A percentile compares a stretch with the other conserved stretches of the same genome.
Evolutionary conservation across 2,329 filamentous ascomycete genomes (phyloP).

Genomic region (Hypoxylon sp.): DNA sequence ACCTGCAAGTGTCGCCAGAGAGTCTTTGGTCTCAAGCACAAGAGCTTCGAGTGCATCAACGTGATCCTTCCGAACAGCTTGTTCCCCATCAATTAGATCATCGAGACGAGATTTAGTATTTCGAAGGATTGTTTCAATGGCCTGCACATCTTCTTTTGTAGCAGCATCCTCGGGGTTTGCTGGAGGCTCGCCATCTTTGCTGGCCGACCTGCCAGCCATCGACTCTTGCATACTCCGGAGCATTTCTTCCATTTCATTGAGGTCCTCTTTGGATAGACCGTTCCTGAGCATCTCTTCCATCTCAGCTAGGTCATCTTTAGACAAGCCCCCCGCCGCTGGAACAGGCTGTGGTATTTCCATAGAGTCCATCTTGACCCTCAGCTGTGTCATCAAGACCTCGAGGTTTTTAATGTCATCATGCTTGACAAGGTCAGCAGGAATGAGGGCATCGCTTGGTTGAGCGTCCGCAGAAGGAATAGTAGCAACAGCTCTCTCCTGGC

Average conservation of each 20-base stretch:
- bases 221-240: conserved; percentile 59
- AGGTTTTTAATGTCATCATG: conserved; percentile 86
- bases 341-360: conserved; percentile 70
- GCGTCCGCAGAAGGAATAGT: conserved; percentile 62
- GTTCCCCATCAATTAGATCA: conserved; percentile 79
- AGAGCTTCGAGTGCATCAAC: conserved; percentile 74
- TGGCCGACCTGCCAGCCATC: conserved; percentile 51
- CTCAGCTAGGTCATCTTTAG: conserved; percentile 41
- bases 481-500: conserved; percentile 49
- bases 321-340: conserved; percentile 46
- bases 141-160: conserved; percentile 86
- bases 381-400: conserved; percentile 83
- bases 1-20: conserved; percentile 73
- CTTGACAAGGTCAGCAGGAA: conserved; percentile 67
- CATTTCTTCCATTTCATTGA: conserved; percentile 64
- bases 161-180: conserved; percentile 63
- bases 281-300: conserved; percentile 48
- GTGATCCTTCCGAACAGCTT: conserved; percentile 75
- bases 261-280: conserved; percentile 63
- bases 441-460: conserved; percentile 63
- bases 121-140: conserved; percentile 88
- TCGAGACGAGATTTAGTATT: conserved; percentile 92
- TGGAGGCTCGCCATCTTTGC: conserved; percentile 47
- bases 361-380: conserved; percentile 86
- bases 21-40: conserved; percentile 80